Evolutionary conservation across 352 stramenopile genomes (phyloP).

Genomic region (Aphanomyces invadans): DNA sequence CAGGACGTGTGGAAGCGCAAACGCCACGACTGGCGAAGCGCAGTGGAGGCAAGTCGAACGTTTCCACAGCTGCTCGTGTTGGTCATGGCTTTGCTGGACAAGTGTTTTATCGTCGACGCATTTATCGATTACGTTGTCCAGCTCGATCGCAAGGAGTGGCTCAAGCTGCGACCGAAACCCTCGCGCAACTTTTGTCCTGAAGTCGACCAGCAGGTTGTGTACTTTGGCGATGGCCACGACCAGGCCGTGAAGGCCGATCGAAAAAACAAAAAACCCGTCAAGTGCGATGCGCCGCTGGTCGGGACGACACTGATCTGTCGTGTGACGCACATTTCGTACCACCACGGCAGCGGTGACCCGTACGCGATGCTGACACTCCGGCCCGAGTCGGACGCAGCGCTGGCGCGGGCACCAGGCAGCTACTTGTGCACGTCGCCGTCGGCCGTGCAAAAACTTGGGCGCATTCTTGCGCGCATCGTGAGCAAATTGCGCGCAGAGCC

Average conservation of each 20-base stretch:
- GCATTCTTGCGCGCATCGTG: conserved; percentile 54
- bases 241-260: conserved; percentile 72
- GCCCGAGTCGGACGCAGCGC: conserved; percentile 32
- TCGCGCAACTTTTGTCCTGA: conserved; percentile 72
- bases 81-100: conserved; percentile 58
- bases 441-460: conserved; percentile 42
- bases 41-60: conserved; percentile 52
- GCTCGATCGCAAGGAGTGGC: conserved; percentile 65
- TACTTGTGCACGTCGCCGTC: conserved; percentile 62
- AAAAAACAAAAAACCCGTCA: conserved; percentile 64
- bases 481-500: conserved; percentile 50
- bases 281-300: conserved; percentile 35
- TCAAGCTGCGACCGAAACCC: conserved; percentile 68
- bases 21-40: conserved; percentile 61
- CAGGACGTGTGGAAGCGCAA: conserved; percentile 67
- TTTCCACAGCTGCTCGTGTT: conserved; percentile 66
- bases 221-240: conserved; percentile 72
- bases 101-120: conserved; percentile 71
- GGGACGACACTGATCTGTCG: conserved; percentile 51
- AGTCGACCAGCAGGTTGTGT: conserved; percentile 48
- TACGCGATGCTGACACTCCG: conserved; percentile 58
- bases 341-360: conserved; percentile 70
- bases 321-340: conserved; percentile 60
- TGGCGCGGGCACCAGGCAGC: conserved; percentile 30
- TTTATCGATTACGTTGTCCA: conserved; percentile 69